Percentiles rank a stretch among this genome's conserved stretches.
Conservation (phyloP, 805 yeast species). For the Ogataea pignaliae region DNA sequence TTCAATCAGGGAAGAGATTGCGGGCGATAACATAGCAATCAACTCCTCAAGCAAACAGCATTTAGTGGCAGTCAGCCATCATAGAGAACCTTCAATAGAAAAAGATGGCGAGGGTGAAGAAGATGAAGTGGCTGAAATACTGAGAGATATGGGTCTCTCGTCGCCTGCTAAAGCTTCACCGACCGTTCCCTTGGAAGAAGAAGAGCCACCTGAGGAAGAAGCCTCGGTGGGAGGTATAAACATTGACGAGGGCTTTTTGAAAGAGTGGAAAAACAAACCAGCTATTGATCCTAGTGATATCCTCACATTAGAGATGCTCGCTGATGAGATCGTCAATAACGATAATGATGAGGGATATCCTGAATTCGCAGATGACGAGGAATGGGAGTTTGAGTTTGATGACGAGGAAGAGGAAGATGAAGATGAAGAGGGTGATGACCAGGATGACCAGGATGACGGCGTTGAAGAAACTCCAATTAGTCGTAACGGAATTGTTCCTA, state of each 20-base stretch:
- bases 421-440: conserved; percentile 10
- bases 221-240: too few relatives aligned
- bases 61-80: too few relatives aligned
- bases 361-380: conserved; percentile 21
- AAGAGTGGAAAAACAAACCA: conserved; percentile 5
- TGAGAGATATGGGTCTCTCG: conserved; percentile 31
- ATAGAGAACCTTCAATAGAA: neutral
- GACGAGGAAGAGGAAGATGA: conserved; percentile 23
- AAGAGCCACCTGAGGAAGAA: neutral
- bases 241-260: too few relatives aligned
- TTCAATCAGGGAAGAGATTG: conserved; percentile 77
- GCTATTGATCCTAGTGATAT: conserved; percentile 43
- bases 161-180: neutral
- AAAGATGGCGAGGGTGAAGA: conserved; percentile 19
- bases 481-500: conserved; percentile 14
- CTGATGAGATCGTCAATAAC: conserved; percentile 38
- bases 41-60: conserved; percentile 37
- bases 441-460: too few relatives aligned
- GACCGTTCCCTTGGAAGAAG: neutral
- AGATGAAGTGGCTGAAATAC: conserved; percentile 28
- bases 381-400: conserved; percentile 20
- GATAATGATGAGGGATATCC: conserved; percentile 23
- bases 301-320: conserved; percentile 49
- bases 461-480: conserved; percentile 2
- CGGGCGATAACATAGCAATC: conserved; percentile 50